Evolutionary conservation across 2,329 filamentous ascomycete species (phyloP), one percentile per base, ranked within the genome.

Genomic region (Cercospora zeina): DNA sequence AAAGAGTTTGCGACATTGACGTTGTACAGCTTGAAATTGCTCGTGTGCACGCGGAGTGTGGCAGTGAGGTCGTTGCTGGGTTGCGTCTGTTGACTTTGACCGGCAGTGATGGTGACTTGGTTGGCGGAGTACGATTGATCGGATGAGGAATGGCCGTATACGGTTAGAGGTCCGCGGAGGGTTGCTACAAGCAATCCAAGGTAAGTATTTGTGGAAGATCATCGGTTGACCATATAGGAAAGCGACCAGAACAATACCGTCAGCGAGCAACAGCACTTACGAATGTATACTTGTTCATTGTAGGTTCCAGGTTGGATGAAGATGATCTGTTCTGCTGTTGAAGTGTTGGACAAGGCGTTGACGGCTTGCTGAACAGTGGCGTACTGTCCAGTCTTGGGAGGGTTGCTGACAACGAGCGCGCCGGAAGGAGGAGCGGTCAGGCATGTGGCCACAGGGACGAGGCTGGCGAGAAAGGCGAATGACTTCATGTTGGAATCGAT

Each of bases 261-360:
- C 49, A 19, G 49, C 9, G 49, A 53, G 42, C 21, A 49, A n/a
- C 4, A 14, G 42, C 42, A 49, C 0, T 73, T 65, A 2, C 79
- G 73, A 47, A 88, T 78, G 67, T 80, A 81, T 42, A 87, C 83
- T 70, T 87, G 85, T 71, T 87, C 85, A 2, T 74, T 76, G 78
- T 88, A 87, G 36, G 83, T 85, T 8, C 85, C 85, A 24, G 80
- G 73, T 68, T 83, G 72, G 73, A 89, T 83, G 76, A 88, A 89
- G 74, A 89, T 85, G 69, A 81, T 83, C 62, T 86, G 83, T 1
- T 77, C 77, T 1, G 74, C 66, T 1, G 80, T 79, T 6, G 79
- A 78, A 1, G 78, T 76, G 0, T 80, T 82, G n/a, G 81, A 82
- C 8, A 88, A 79, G 4, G 85, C 80, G 68, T 85, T 71, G 61